phyloP scores from a whole-genome alignment of 768 basidiomycete species.

The Lanmaoa rubissima region DNA sequence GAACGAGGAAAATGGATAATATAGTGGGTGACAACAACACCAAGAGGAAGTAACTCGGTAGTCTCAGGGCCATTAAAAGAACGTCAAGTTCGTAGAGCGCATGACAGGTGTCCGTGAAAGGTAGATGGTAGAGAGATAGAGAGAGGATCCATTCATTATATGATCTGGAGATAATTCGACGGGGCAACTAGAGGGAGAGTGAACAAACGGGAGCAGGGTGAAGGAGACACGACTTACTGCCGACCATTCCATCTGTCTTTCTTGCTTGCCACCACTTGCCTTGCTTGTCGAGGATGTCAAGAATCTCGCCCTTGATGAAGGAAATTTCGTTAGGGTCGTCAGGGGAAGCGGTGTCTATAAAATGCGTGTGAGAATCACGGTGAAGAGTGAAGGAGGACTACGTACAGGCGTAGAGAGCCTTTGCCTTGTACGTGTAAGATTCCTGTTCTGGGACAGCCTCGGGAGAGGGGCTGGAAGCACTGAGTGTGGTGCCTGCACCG shows the following conservation, averaged over 20 bases:
- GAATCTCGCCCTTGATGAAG: conserved; percentile 86
- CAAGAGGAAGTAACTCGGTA: conserved; percentile 13
- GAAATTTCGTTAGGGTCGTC: conserved; percentile 97
- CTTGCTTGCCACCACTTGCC: conserved; percentile 93
- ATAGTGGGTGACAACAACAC: conserved; percentile 31
- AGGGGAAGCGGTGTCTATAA: conserved; percentile 84
- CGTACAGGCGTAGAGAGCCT: conserved; percentile 88
- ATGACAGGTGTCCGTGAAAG: conserved; percentile 27
- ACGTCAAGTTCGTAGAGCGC: conserved; percentile 33
- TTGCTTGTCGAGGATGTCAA: conserved; percentile 91
- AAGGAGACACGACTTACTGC: conserved; percentile 57
- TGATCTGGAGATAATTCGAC: conserved; percentile 82
- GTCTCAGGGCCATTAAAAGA: conserved; percentile 29
- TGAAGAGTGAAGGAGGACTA: conserved; percentile 18
- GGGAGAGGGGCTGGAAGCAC: conserved; percentile 20
- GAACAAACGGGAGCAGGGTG: conserved; percentile 1
- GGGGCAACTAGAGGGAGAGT: conserved; percentile 59
- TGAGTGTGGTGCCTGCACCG: conserved; percentile 46
- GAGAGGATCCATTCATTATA: conserved; percentile 42
- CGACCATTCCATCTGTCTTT: conserved; percentile 70
- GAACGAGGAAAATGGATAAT: conserved; percentile 26
- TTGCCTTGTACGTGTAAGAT: conserved; percentile 69
- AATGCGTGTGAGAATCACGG: conserved; percentile 21
- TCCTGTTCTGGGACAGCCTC: conserved; percentile 40
- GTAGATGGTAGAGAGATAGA: conserved; percentile 7